Base-by-base conservation (phyloP, 1,139 yeast species). In the Hyphopichia pseudoburtonii region DNA sequence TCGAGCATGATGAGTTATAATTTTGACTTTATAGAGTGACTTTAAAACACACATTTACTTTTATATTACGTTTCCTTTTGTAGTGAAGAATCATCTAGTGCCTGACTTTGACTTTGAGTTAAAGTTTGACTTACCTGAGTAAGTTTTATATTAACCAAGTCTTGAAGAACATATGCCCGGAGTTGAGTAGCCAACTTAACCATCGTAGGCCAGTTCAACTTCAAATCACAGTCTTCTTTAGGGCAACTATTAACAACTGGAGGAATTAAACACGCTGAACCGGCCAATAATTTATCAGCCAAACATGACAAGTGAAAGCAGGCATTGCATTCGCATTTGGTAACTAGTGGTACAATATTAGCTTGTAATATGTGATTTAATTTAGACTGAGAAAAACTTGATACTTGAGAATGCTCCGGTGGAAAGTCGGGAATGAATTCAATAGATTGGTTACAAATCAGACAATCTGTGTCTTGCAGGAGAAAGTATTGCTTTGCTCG, bases 291-390 rank as follows among this genome's bases (percentile, higher is more conserved):
- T 35, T 23, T 14, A 2, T 49, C 43, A 3, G 71, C 66, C 32
- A 76, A 48, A 47, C 86, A 80, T 1, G 52, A 29, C 26, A 79
- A 48, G 53, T 80, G 84, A 18, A 61, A 56, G 2, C 64, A 47
- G 9, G 51, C 47, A 4, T 48, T 43, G 47, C 82, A 76, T 9
- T 62, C 56, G 37, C 82, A 77, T 8, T 67, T 51, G 1, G 69
- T 64, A 3, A 71, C 46, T 9, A 54, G 36, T 4, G 54, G 54
- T 32, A 55, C 40, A 1, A 42, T 42, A 7, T 52, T 48, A 7
- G 21, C 24, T 15, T 23, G 12, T 10, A 41, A 27, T 24, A 23
- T 42, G 4, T 15, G 12, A 14, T 38, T 30, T 10, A 47, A 31
- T n/a, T 15, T 7, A 18, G 15, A 12, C 37, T 32, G 14, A 45